Base-by-base conservation (phyloP, 345 rosid species). In the Draba incana region DNA sequence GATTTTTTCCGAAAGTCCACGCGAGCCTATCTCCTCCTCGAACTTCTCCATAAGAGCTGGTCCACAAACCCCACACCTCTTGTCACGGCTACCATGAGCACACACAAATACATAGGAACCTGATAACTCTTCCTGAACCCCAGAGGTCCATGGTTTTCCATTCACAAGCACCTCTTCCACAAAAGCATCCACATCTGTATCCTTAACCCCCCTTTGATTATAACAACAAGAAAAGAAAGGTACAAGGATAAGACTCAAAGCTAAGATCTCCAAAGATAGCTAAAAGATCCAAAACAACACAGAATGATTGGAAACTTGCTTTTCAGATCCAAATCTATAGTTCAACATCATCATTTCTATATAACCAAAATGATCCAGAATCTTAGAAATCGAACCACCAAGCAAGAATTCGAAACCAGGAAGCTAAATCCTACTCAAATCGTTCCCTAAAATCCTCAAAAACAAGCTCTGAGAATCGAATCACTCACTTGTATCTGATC, bases 31-130 rank as follows among this genome's bases (percentile, higher is more conserved):
- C 77, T 85, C 99, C 77, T 84, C 80, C 3, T 79, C 78, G 20
- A 94, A 81, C 70, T 81, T 94, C 37, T 87, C 86, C 16, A 94
- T 86, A 1, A 94, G 89, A 62, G 71, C 77, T 2, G 99, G 97
- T 69, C 99, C 99, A 79, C 99, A 94, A 66, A 94, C 96, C 42
- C 98, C 99, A 16, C 98, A 94, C 52, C 99, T 84, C 81, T 82
- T 86, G 71, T 94, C 99, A 1, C 94, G 95, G 75, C 84, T 91
- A 30, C 82, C 90, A 74, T 94, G 99, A 67, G 99, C 89, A 39
- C 99, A 94, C 25, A 94, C 96, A 68, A 94, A 94, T 2, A 94
- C 77, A 75, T 85, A 76, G 4, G 90, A 85, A 16, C 98, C 96
- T n/a, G 76, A 66, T 51, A 94, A 57, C 39, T 45, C 67, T 77